Conservation (phyloP, 257 asterid genomes). For the Prunella vulgaris region DNA sequence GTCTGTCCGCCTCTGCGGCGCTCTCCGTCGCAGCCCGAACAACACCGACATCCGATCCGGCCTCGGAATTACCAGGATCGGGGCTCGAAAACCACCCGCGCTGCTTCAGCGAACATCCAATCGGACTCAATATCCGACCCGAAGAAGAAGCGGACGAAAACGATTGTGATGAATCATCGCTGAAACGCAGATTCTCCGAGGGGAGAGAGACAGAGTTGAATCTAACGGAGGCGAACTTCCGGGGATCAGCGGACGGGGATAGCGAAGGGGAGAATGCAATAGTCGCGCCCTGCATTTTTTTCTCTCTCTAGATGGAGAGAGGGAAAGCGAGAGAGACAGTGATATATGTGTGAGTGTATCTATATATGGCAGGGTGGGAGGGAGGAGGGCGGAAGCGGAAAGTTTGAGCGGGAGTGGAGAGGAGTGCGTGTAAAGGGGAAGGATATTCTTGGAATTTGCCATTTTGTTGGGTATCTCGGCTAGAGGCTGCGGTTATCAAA, state of each 20-base stretch:
- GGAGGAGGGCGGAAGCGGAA: slow-evolving; percentile 26
- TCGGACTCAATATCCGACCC: slow-evolving; percentile 14
- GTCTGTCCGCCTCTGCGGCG: slow-evolving; percentile 40
- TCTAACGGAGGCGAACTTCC: slow-evolving; percentile 18
- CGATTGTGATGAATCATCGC: slow-evolving; percentile 10
- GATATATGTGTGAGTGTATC: neutral
- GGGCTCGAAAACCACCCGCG: slow-evolving; percentile 44
- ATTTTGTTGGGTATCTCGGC: too few relatives aligned
- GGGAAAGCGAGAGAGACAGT: neutral
- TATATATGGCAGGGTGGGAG: slow-evolving; percentile 11
- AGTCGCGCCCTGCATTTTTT: slow-evolving; percentile 63
- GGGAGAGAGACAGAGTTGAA: slow-evolving; percentile 15
- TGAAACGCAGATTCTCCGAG: slow-evolving; percentile 14
- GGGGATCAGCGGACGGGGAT: slow-evolving; percentile 31
- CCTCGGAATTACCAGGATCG: slow-evolving; percentile 16
- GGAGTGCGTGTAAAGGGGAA: too few relatives aligned
- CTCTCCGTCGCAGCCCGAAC: slow-evolving; percentile 52
- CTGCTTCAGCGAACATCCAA: slow-evolving; percentile 42
- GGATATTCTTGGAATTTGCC: too few relatives aligned
- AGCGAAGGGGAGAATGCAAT: slow-evolving; percentile 49
- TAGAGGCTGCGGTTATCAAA: neutral
- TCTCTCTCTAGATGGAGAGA: neutral
- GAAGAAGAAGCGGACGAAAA: slow-evolving; percentile 13
- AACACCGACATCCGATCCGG: slow-evolving; percentile 29
- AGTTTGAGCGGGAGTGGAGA: neutral